Conservation (phyloP, 192 early-diverging fungal species). For the Podila clonocystis region DNA sequence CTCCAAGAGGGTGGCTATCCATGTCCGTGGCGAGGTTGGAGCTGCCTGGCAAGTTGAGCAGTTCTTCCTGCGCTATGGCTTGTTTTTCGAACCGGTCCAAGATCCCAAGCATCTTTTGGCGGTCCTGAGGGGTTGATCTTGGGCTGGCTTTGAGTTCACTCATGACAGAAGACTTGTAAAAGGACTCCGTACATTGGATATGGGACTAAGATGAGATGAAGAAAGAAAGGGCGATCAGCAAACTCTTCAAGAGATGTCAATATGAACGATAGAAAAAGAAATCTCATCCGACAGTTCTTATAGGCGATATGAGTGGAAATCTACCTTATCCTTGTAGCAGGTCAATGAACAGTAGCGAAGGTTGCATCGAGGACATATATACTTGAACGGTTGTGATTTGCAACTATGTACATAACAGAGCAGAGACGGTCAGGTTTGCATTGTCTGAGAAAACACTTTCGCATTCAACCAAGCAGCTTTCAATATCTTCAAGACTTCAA, state of each 20-base stretch:
- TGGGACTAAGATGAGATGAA: conserved; percentile 38
- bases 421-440: neutral
- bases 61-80: conserved; percentile 33
- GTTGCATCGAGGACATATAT: conserved; percentile 76
- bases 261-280: too few species aligned
- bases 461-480: neutral
- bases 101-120: conserved; percentile 62
- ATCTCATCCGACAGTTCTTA: too few species aligned
- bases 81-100: conserved; percentile 58
- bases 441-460: neutral
- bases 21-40: neutral
- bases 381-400: conserved; percentile 62
- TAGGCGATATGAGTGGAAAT: too few species aligned
- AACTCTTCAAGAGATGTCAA: conserved; percentile 8
- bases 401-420: conserved; percentile 53
- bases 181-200: conserved; percentile 64
- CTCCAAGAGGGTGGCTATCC: neutral
- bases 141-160: conserved; percentile 60
- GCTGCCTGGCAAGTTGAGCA: conserved; percentile 2
- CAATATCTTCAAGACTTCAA: too few species aligned
- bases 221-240: conserved; percentile 5
- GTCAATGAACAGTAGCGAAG: conserved; percentile 70
- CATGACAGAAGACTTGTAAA: conserved; percentile 67
- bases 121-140: conserved; percentile 49
- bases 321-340: conserved; percentile 70